Evolutionary conservation across 768 basidiomycete genomes (phyloP), one percentile per base, ranked within the genome.

Genomic region (Psilocybe sp.): DNA sequence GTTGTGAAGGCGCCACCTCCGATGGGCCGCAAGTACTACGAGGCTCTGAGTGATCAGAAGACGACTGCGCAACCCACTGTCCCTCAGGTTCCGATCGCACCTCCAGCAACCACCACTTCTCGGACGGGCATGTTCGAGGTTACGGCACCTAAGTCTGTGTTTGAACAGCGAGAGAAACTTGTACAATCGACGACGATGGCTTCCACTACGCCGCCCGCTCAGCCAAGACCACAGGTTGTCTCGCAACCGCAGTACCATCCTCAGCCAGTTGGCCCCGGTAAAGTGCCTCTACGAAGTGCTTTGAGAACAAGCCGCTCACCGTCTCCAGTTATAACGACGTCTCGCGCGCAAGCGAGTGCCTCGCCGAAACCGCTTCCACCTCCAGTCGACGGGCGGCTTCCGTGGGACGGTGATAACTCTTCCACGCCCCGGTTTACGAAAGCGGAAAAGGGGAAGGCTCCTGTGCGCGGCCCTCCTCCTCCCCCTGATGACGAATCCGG

Each of bases 251-350:
- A 18, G 32, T 13, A 13, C 15, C 15, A 9, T 44, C 36, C 14
- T 16, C 18, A 15, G 28, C 37, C 73, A 2, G 67, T 69, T 8
- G 23, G 23, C 7, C 23, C 23, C 7, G 23, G 23, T 28, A 77
- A 75, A 61, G 62, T 70, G 20, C 85, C 86, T 0, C 59, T 89
- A 31, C 73, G 78, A 47, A 87, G 85, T 47, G 87, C 85, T 18
- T 54, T 89, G 66, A 77, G 79, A 55, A 76, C 72, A 11, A 80
- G 77, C 51, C 64, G 76, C 41, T 74, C 76, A 19, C 76, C 79
- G 8, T 80, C 80, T 18, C 80, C 81, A 7, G 56, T 50, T 62
- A 43, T 61, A 61, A 0, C 53, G n/a, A 19, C 28, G 15, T 11
- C 18, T 37, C 48, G 28, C 10, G 42, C 19, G 40, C 28, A 13